phyloP scores from a whole-genome alignment of 2,329 filamentous ascomycete species.

The Clonostachys sp. region DNA sequence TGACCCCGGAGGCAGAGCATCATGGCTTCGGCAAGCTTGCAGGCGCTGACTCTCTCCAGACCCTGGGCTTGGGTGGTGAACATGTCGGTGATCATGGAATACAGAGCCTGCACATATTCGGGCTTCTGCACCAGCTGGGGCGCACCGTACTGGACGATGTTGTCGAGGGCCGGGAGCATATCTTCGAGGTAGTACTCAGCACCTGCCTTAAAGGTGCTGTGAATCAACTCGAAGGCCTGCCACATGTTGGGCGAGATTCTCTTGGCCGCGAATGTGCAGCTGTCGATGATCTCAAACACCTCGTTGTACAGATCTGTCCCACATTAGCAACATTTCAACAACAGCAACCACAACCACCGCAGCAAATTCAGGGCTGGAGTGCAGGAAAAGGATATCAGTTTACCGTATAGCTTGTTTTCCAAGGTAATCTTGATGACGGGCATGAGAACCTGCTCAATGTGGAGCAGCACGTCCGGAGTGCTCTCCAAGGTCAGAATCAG shows the following conservation, averaged over 20 bases:
- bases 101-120: conserved; percentile 80
- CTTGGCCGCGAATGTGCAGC: conserved; percentile 97
- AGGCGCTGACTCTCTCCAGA: conserved; percentile 93
- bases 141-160: conserved; percentile 92
- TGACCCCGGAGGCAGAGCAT: conserved; percentile 91
- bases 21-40: conserved; percentile 94
- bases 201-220: conserved; percentile 94
- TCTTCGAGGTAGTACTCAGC: conserved; percentile 97
- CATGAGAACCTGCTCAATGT: conserved; percentile 95
- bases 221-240: conserved; percentile 95
- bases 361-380: neutral
- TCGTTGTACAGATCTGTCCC: conserved; percentile 87
- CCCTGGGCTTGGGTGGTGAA: conserved; percentile 91
- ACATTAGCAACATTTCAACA: too few relatives aligned
- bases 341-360: neutral
- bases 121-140: conserved; percentile 77
- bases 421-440: conserved; percentile 94
- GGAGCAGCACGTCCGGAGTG: conserved; percentile 89
- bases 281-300: conserved; percentile 98
- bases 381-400: conserved; percentile 9
- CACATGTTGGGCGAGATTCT: conserved; percentile 95
- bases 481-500: conserved; percentile 95
- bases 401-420: conserved; percentile 94
- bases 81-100: conserved; percentile 92
- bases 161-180: conserved; percentile 96